phyloP scores from a whole-genome alignment of 768 basidiomycete species.

The Russula vinacea region DNA sequence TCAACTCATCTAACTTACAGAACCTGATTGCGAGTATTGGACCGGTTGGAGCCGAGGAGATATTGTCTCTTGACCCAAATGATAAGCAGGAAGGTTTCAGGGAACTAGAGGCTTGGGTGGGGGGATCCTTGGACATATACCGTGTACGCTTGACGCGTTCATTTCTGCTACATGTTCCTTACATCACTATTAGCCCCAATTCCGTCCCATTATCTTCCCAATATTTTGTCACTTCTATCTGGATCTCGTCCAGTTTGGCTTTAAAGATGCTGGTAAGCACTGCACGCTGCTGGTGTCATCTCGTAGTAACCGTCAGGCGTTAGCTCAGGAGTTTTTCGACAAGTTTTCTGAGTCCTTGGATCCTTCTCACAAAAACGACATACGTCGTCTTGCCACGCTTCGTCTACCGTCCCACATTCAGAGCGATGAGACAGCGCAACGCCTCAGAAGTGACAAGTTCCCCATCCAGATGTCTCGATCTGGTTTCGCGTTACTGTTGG shows the following conservation, averaged over 20 bases:
- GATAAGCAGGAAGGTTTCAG: slow-evolving; percentile 84
- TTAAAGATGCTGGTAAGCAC: slow-evolving; percentile 79
- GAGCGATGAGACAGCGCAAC: slow-evolving; percentile 75
- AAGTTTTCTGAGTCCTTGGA: slow-evolving; percentile 67
- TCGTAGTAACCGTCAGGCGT: slow-evolving; percentile 25
- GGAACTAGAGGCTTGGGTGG: slow-evolving; percentile 85
- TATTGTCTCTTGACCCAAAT: slow-evolving; percentile 74
- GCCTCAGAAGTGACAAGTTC: slow-evolving; percentile 89
- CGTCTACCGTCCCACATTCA: slow-evolving; percentile 81
- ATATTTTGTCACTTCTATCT: slow-evolving; percentile 98
- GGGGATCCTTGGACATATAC: slow-evolving; percentile 90
- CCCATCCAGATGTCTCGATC: slow-evolving; percentile 85
- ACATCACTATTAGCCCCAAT: slow-evolving; percentile 66
- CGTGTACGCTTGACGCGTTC: slow-evolving; percentile 48
- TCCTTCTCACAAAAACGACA: slow-evolving; percentile 58
- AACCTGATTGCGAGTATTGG: slow-evolving; percentile 74
- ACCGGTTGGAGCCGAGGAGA: slow-evolving; percentile 77
- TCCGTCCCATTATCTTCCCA: slow-evolving; percentile 89
- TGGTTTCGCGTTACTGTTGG: slow-evolving; percentile 85
- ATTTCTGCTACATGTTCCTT: slow-evolving; percentile 3
- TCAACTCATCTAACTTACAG: slow-evolving; percentile 69
- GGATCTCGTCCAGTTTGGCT: slow-evolving; percentile 87
- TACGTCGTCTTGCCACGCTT: slow-evolving; percentile 78
- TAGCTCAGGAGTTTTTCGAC: slow-evolving; percentile 73
- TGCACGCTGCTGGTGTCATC: slow-evolving; percentile 2